Evolutionary conservation across 73 alveolate genomes (phyloP), one percentile per base, ranked within the genome.

Genomic region (Uronychia binucleata): DNA sequence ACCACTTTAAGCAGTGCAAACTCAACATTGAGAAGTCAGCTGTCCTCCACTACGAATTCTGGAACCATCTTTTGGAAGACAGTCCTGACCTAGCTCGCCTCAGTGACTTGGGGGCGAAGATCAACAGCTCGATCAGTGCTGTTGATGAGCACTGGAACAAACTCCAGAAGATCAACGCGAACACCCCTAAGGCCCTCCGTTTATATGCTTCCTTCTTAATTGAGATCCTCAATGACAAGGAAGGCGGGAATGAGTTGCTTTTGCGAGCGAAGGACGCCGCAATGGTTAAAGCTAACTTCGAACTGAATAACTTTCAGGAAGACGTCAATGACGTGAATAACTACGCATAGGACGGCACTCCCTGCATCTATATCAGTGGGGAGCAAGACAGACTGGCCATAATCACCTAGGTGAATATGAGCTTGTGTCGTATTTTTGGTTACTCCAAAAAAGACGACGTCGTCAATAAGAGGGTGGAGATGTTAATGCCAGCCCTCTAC

Each of bases 41-140:
- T 26, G 58, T 89, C 31, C 86, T 87, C 14, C 96, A 96, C 83
- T 87, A 91, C 77, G 99, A 96, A 57, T 96, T 96, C 89, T 96
- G 99, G 99, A 88, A 88, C 58, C 90, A 91, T 79, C 89, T 96
- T 74, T 80, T 93, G 82, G 97, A 96, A 83, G 97, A 96, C 86
- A 46, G 90, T 1, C 98, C 96, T 59, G 99, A 95, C 77, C 84
- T 96, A 58, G 91, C 94, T 27, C 91, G 93, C 57, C 83, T 96
- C 81, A 93, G 90, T 89, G 96, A 93, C 31, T 83, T 91, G 75
- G 99, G 99, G 34, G 91, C 95, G 33, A 94, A 92, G 86, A 93
- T 96, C 67, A 96, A 95, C 82, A 67, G 77, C 74, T 92, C 93
- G 60, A 94, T 95, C 19, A 90, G 89, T 67, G 88, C 74, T 8